These are phyloP conservation scores for Sclerotinia nivalis DNA, from an alignment of 2,329 filamentous ascomycete genomes.

Conservation along the genomic window DNA sequence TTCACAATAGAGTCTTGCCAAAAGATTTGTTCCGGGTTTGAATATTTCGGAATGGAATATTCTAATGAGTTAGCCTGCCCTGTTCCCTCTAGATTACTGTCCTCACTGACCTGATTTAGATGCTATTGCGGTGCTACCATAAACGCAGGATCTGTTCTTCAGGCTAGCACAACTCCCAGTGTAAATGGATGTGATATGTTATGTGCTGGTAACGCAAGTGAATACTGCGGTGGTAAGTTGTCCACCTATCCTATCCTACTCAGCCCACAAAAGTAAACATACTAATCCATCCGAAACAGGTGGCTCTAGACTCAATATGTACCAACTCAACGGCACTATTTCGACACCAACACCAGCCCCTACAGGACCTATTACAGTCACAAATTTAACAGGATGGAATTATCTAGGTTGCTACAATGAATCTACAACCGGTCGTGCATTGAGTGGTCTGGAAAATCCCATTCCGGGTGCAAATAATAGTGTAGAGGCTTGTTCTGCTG, in stretches of 20 bases:
- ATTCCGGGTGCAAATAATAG: slow-evolving; percentile 32
- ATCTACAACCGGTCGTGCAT: slow-evolving; percentile 28
- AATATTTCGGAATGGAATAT: slow-evolving; percentile 39
- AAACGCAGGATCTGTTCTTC: slow-evolving; percentile 24
- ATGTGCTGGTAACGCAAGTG: slow-evolving; percentile 37
- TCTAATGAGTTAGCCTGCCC: slow-evolving; percentile 27
- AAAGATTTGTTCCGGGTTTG: slow-evolving; percentile 37
- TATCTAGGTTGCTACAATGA: slow-evolving; percentile 33
- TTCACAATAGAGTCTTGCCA: slow-evolving; percentile 42
- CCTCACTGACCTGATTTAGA: neutral
- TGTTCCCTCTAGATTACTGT: neutral
- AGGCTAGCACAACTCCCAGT: slow-evolving; percentile 24
- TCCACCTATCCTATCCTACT: neutral
- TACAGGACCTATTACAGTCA: slow-evolving; percentile 29
- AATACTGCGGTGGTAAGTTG: slow-evolving; percentile 41
- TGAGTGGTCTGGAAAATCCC: slow-evolving; percentile 22
- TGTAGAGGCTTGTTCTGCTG: slow-evolving; percentile 34
- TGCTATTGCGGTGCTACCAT: slow-evolving; percentile 37
- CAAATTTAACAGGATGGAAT: slow-evolving; percentile 19
- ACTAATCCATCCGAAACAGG: slow-evolving; percentile 1
- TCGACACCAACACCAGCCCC: slow-evolving; percentile 18
- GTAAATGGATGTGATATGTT: slow-evolving; percentile 33
- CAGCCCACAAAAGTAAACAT: neutral
- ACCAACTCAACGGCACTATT: slow-evolving; percentile 26
- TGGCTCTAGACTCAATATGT: slow-evolving; percentile 15